Evolutionary conservation across 2,329 filamentous ascomycete species (phyloP), one percentile per base, ranked within the genome.

Genomic region (Penicillium sumatraense): DNA sequence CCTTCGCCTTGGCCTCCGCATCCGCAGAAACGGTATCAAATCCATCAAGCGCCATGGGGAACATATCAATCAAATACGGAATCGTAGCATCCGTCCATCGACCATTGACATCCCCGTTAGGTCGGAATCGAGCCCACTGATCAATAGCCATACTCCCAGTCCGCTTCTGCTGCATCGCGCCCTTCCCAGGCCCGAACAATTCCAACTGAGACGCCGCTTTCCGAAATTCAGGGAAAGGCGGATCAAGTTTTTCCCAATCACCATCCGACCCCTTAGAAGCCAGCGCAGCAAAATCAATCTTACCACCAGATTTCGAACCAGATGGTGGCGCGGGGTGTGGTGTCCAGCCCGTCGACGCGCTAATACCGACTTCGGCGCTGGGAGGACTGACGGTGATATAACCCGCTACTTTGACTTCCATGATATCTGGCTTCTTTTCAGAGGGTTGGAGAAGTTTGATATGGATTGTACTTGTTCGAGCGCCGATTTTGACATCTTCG

Each of bases 51-150:
- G 89, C 78, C 67, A 87, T 83, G 2, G 88, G 87, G 61, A 88
- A 90, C 68, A 85, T 85, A 69, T 93, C 90, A 16, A 80, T 79
- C 6, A 91, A 75, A 63, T 84, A 91, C 0, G 84, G 87, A 2
- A 93, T 75, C 1, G 81, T 79, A 3, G 81, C 80, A 61, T 89
- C 82, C 1, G 83, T 90, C 76, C 89, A 90, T 33, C 70, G 67
- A 11, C 74, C 80, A 56, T 83, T 48, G 35, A 59, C 45, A 49
- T 70, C 62, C 3, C 70, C 82, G 1, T 81, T 81, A 13, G 83
- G 84, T 1, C 78, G 72, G 51, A 89, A 81, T 23, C 84, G 81
- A 3, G 89, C 75, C 89, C 89, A 93, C 69, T 89, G 80, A 66
- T 91, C 88, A 3, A 83, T 76, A 2, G 68, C 60, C 52, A 64